Conservation (phyloP, 2,329 filamentous ascomycete species). For the Pseudopyrenochaeta lycopersici region DNA sequence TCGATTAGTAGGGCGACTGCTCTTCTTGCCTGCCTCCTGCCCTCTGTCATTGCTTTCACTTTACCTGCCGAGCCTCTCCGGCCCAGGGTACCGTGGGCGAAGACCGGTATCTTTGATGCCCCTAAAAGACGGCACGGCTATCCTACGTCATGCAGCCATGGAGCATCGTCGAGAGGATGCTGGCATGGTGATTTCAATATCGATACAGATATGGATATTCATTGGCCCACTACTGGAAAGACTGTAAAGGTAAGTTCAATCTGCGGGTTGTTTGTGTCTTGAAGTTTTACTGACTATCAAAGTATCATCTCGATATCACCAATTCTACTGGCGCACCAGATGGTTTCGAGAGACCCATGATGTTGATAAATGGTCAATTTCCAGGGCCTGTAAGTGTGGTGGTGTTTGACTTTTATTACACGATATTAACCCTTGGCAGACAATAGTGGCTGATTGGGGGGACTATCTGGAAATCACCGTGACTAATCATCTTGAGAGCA, state of each 20-base stretch:
- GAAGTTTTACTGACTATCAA: constrained; percentile 9
- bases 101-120: constrained; percentile 19
- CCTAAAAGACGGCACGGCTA: constrained; percentile 18
- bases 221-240: constrained; percentile 55
- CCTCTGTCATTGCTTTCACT: constrained; percentile 22
- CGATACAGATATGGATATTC: constrained; percentile 54
- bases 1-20: constrained; percentile 8
- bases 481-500: constrained; percentile 46
- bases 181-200: constrained; percentile 49
- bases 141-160: constrained; percentile 27
- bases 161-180: constrained; percentile 31
- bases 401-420: background rate
- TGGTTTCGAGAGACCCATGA: constrained; percentile 52
- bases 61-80: constrained; percentile 19
- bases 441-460: constrained; percentile 54
- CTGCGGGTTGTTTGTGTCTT: background rate
- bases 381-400: constrained; percentile 55
- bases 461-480: constrained; percentile 51
- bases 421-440: constrained; percentile 40
- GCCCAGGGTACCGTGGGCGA: constrained; percentile 36
- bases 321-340: constrained; percentile 57
- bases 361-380: constrained; percentile 57
- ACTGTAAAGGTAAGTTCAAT: constrained; percentile 33
- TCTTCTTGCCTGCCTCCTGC: constrained; percentile 23
- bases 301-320: constrained; percentile 57